Base-by-base conservation (phyloP, 192 early-diverging fungal genomes). In the Linnemannia hyalina region DNA sequence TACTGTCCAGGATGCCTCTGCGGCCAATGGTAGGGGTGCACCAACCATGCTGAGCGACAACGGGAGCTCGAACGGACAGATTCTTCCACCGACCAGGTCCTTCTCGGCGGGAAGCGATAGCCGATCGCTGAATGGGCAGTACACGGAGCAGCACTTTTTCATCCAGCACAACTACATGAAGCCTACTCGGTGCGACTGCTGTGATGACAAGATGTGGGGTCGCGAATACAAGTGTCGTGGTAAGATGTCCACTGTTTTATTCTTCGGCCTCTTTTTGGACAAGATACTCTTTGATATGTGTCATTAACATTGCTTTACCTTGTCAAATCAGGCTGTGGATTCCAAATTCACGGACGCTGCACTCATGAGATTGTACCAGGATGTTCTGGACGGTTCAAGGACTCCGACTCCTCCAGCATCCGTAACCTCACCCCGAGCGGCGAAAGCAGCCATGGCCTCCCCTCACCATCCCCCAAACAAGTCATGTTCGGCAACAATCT, bases 401-500 rank as follows among this genome's bases (percentile, higher is more conserved):
- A 87, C 22, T 77, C 76, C 1, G 84, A 86, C 20, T 82, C 81
- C 4, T 80, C 79, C 36, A 89, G 85, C 68, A 36, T 82, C 47
- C 73, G 70, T 18, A 75, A 80, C 55, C 38, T 71, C 2, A 83
- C 63, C 42, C 40, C 65, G 4, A 78, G 71, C 55, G 77, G 68
- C 6, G 72, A 73, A 18, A 85, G 82, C 41, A 29, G 49, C 60
- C 80, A 90, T 73, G 82, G 81, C 18, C 81, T 83, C 68, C 78
- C 84, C 26, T 26, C 74, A 18, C 74, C 81, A 36, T 78, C 88
- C 8, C 54, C 76, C 0, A 88, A 80, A 40, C 79, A 80, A 44
- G 88, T 65, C 32, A 90, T 96, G 89, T 96, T 96, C 92, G 95
- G 95, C 9, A 92, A 89, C 55, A 86, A 87, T 41, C 88, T 96